These are phyloP conservation scores for Ophiostoma novo-ulmi DNA, from an alignment of 2,329 filamentous ascomycete genomes.

Conservation along the genomic window DNA sequence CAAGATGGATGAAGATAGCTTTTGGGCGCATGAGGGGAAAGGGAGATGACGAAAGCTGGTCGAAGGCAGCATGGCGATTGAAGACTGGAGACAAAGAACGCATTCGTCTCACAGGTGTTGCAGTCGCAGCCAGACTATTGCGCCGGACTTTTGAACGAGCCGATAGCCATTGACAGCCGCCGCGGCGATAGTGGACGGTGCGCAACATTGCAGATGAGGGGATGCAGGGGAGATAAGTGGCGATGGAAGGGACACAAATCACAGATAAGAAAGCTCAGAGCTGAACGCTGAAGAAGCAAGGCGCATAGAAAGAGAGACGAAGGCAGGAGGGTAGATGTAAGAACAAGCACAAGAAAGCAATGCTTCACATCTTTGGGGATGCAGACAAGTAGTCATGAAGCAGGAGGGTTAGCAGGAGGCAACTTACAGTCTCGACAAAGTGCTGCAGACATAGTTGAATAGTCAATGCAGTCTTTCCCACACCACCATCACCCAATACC, in stretches of 20 bases:
- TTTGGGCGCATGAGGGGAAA: neutral
- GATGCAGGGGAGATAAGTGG: neutral
- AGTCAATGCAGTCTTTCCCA: slow-evolving; percentile 88
- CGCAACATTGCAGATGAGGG: neutral
- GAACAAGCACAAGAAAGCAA: neutral
- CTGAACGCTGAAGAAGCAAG: neutral
- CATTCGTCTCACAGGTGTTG: neutral
- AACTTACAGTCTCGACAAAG: slow-evolving; percentile 80
- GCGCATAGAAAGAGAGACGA: neutral
- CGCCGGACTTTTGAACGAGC: neutral
- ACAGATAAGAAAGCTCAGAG: neutral
- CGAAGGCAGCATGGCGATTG: neutral
- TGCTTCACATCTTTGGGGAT: slow-evolving; percentile 2
- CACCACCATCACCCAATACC: slow-evolving; percentile 88
- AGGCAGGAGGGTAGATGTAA: neutral
- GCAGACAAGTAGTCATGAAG: neutral
- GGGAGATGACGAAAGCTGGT: neutral
- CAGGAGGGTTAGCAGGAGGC: neutral
- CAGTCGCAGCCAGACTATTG: neutral
- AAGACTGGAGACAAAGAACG: neutral
- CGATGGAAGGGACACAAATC: neutral
- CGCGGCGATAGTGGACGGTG: neutral
- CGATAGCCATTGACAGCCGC: neutral
- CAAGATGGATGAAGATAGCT: neutral
- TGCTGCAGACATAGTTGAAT: slow-evolving; percentile 97